Evolutionary conservation across 1,284 basidiomycete species (phyloP).

Genomic region (Baeospora myosura): DNA sequence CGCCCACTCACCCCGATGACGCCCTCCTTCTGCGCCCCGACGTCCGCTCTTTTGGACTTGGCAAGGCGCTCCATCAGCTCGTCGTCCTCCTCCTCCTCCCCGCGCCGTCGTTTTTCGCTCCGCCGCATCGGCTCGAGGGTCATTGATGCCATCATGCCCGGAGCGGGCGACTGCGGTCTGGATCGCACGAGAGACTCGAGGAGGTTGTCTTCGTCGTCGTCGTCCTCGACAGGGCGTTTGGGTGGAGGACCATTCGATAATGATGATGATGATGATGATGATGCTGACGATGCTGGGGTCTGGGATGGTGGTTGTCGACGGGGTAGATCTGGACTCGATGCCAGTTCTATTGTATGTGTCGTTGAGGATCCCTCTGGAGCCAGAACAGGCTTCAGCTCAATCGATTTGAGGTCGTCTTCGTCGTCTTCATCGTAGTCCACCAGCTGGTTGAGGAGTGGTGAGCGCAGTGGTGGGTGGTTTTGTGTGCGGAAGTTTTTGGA

Average conservation of each 20-base stretch:
- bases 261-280: not conserved
- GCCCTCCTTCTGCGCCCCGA: conserved; percentile 32
- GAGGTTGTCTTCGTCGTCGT: conserved; percentile 46
- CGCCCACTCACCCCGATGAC: conserved; percentile 22
- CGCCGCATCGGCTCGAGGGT: conserved; percentile 34
- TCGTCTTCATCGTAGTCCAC: conserved; percentile 72
- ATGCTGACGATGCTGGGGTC: too few species aligned
- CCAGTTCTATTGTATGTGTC: too few species aligned
- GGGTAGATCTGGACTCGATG: conserved; percentile 32
- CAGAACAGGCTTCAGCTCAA: not conserved
- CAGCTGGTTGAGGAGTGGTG: conserved; percentile 49
- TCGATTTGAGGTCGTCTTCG: conserved; percentile 25
- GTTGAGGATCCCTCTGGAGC: too few species aligned
- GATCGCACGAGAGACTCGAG: conserved; percentile 44
- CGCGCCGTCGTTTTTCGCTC: conserved; percentile 68
- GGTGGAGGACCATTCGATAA: conserved; percentile 27
- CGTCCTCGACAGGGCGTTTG: conserved; percentile 26
- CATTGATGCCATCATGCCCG: conserved; percentile 32
- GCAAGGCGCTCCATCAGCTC: conserved; percentile 43
- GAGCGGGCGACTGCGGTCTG: conserved; percentile 35
- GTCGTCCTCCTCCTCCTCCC: conserved; percentile 70
- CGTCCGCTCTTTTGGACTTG: conserved; percentile 38
- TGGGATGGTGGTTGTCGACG: conserved; percentile 31
- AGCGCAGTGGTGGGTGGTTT: conserved; percentile 26
- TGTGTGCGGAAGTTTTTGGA: conserved; percentile 36